These are phyloP conservation scores for Pulveroboletus sp. DNA, from an alignment of 768 basidiomycete species.

Conservation along the genomic window DNA sequence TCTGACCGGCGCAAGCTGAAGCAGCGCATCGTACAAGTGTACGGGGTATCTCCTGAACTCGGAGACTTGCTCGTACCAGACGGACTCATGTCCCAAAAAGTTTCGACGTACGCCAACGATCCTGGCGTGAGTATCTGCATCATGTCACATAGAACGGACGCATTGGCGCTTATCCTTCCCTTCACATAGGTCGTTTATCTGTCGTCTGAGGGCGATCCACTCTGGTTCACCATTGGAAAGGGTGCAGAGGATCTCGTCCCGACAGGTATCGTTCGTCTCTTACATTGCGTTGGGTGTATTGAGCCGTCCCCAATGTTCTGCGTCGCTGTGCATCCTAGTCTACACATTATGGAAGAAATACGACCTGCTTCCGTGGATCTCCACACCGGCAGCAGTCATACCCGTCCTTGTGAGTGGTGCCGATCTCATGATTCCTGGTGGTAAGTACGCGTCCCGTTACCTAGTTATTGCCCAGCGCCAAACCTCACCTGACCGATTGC, in stretches of 20 bases:
- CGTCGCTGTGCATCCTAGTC: slow-evolving; percentile 32
- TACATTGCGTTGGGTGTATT: not conserved
- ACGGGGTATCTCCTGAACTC: slow-evolving; percentile 47
- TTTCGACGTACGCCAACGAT: slow-evolving; percentile 58
- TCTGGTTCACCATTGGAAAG: slow-evolving; percentile 77
- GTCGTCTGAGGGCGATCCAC: slow-evolving; percentile 59
- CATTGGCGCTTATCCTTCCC: not conserved
- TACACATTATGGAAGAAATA: slow-evolving; percentile 78
- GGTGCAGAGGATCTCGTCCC: slow-evolving; percentile 65
- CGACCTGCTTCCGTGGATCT: slow-evolving; percentile 62
- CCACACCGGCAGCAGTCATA: slow-evolving; percentile 67
- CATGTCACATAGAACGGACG: not conserved
- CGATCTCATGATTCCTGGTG: slow-evolving; percentile 86
- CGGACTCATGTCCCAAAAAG: slow-evolving; percentile 62
- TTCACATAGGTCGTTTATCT: slow-evolving; percentile 55
- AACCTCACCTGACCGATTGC: not conserved
- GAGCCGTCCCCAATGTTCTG: not conserved
- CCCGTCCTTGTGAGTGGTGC: slow-evolving; percentile 73
- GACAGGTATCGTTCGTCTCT: slow-evolving; percentile 38
- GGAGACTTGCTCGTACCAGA: slow-evolving; percentile 72
- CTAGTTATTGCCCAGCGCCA: not conserved
- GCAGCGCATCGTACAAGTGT: slow-evolving; percentile 50
- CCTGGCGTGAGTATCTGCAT: slow-evolving; percentile 45
- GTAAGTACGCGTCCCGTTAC: slow-evolving; percentile 36
- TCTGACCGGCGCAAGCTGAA: slow-evolving; percentile 72